phyloP scores from a whole-genome alignment of 345 rosid genomes.

The Salix exigua region DNA sequence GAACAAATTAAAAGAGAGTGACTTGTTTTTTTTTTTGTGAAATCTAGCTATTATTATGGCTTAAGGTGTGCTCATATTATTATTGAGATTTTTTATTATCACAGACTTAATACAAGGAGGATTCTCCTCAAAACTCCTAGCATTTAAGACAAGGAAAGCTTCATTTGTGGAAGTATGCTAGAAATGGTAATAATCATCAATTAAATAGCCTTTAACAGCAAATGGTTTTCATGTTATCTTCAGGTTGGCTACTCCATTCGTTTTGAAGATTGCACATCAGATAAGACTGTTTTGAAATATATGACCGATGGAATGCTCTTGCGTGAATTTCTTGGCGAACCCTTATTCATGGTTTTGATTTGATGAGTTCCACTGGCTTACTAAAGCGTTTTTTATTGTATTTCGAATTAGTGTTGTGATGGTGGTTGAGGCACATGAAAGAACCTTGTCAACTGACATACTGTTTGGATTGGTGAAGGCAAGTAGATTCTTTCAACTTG shows the following conservation, averaged over 20 bases:
- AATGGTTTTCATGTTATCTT: conserved; percentile 17
- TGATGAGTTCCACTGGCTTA: conserved; percentile 10
- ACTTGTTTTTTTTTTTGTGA: no score
- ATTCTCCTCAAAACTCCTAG: no score
- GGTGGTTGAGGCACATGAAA: conserved; percentile 99
- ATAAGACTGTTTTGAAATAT: conserved; percentile 83
- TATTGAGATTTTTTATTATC: no score
- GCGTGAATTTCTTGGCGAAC: conserved; percentile 92
- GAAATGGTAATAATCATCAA: no score
- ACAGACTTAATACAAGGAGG: no score
- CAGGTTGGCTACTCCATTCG: conserved; percentile 97
- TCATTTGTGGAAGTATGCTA: no score
- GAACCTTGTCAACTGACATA: conserved; percentile 95
- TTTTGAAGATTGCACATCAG: conserved; percentile 97
- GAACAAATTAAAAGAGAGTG: no score
- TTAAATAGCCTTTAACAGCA: not conserved
- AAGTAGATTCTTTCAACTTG: conserved; percentile 18
- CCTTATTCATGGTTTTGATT: conserved; percentile 12
- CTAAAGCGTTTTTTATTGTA: conserved; percentile 2
- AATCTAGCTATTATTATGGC: no score
- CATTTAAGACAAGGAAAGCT: no score
- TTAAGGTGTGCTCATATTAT: no score
- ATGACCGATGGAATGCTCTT: conserved; percentile 98
- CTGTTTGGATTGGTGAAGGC: conserved; percentile 93
- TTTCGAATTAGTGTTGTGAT: conserved; percentile 61